A percentile compares a stretch with the other conserved stretches of the same genome.
These are phyloP conservation scores for Pelagophyceae sp. DNA, from an alignment of 352 stramenopile genomes.

Conservation along the genomic window DNA sequence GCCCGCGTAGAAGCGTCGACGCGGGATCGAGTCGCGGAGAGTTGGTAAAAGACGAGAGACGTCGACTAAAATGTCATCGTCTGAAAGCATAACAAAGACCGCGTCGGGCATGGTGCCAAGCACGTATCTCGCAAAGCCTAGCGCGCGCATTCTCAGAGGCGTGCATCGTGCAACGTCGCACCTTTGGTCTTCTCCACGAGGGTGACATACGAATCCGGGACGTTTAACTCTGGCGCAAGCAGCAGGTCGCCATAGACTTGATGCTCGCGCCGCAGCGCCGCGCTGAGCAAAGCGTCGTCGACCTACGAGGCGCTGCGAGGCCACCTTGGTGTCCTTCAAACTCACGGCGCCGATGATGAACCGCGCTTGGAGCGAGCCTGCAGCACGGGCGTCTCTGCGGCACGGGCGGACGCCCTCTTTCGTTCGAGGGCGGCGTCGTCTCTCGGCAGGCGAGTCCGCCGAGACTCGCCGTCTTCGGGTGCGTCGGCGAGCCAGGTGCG, in stretches of 20 bases:
- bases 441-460: too few relatives aligned
- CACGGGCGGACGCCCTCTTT: too few relatives aligned
- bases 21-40: slow-evolving; percentile 20
- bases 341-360: slow-evolving; percentile 22
- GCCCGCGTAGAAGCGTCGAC: slow-evolving; percentile 32
- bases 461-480: neutral
- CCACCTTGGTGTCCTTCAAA: too few relatives aligned
- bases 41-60: neutral
- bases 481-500: slow-evolving; percentile 12
- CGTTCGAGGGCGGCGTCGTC: too few relatives aligned
- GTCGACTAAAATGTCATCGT: slow-evolving; percentile 49
- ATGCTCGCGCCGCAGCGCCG: slow-evolving; percentile 36
- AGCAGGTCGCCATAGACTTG: slow-evolving; percentile 43
- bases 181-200: slow-evolving; percentile 51
- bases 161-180: too few relatives aligned
- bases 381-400: neutral
- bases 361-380: neutral
- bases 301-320: too few relatives aligned
- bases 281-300: neutral
- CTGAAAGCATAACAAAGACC: slow-evolving; percentile 45
- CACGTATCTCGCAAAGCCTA: slow-evolving; percentile 50
- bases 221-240: slow-evolving; percentile 42
- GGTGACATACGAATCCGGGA: slow-evolving; percentile 46
- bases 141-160: too few relatives aligned
- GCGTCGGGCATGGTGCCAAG: slow-evolving; percentile 12